Conservation (phyloP, 345 rosid genomes). For the Gossypium arboreum region DNA sequence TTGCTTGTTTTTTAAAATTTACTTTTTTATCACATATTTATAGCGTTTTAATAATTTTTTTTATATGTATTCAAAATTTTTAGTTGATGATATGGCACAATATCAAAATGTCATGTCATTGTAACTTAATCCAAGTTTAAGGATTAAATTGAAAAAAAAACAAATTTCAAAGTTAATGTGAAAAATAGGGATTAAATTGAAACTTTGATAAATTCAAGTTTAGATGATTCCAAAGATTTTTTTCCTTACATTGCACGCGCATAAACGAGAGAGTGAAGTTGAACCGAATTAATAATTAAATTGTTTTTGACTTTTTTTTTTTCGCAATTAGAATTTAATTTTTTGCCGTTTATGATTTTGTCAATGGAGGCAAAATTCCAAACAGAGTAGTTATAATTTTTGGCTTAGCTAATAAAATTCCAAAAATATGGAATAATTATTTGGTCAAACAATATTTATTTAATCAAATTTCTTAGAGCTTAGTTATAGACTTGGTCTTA, state of each 20-base stretch:
- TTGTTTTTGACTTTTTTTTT: not conserved
- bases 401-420: not conserved
- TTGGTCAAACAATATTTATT: not conserved
- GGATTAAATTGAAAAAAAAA: too few relatives aligned
- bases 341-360: not conserved
- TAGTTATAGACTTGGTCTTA: not conserved
- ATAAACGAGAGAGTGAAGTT: not conserved
- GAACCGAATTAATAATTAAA: not conserved
- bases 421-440: not conserved
- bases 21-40: too few relatives aligned
- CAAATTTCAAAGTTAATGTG: too few relatives aligned
- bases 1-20: too few relatives aligned
- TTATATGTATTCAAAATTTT: too few relatives aligned
- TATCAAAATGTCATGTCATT: too few relatives aligned
- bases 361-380: not conserved
- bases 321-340: not conserved
- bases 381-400: not conserved
- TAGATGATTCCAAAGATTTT: not conserved
- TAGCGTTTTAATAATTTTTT: too few relatives aligned
- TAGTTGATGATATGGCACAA: too few relatives aligned
- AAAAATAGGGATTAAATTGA: too few relatives aligned
- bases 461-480: not conserved
- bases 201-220: too few relatives aligned
- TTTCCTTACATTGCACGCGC: not conserved
- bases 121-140: too few relatives aligned